These are phyloP conservation scores for Canariomyces notabilis DNA, from an alignment of 2,329 filamentous ascomycete genomes.

Conservation along the genomic window DNA sequence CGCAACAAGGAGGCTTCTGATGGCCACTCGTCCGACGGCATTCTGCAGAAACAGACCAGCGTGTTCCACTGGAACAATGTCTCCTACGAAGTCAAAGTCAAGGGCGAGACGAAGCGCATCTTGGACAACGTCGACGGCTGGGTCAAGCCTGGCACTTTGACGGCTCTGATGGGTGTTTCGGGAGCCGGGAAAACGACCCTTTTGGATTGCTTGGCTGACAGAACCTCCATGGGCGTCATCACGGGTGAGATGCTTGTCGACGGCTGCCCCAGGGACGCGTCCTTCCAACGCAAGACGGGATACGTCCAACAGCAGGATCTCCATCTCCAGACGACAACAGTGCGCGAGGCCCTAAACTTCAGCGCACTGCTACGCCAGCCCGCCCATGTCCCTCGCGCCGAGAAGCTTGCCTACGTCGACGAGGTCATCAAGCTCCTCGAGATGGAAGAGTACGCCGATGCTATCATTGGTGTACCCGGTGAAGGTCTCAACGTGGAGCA, in stretches of 20 bases:
- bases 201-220: constrained; percentile 77
- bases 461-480: constrained; percentile 83
- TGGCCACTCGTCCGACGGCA: constrained; percentile 32
- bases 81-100: constrained; percentile 74
- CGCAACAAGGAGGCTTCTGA: constrained; percentile 32
- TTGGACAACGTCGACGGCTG: constrained; percentile 84
- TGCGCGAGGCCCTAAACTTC: constrained; percentile 83
- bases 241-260: constrained; percentile 73
- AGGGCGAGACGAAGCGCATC: constrained; percentile 67
- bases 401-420: constrained; percentile 83
- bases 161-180: constrained; percentile 85
- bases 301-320: constrained; percentile 93
- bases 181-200: constrained; percentile 94
- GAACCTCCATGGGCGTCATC: constrained; percentile 84
- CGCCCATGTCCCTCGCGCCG: constrained; percentile 60
- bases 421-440: constrained; percentile 87
- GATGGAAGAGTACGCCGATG: constrained; percentile 86
- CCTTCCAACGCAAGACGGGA: constrained; percentile 87
- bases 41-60: constrained; percentile 56
- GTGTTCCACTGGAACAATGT: constrained; percentile 85
- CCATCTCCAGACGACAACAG: constrained; percentile 76
- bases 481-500: constrained; percentile 74
- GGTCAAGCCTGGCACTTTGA: constrained; percentile 88
- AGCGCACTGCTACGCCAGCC: constrained; percentile 83
- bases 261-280: constrained; percentile 63